Base-by-base conservation (phyloP, 139 green algal genomes). In the Cymbomonas tetramitiformis region DNA sequence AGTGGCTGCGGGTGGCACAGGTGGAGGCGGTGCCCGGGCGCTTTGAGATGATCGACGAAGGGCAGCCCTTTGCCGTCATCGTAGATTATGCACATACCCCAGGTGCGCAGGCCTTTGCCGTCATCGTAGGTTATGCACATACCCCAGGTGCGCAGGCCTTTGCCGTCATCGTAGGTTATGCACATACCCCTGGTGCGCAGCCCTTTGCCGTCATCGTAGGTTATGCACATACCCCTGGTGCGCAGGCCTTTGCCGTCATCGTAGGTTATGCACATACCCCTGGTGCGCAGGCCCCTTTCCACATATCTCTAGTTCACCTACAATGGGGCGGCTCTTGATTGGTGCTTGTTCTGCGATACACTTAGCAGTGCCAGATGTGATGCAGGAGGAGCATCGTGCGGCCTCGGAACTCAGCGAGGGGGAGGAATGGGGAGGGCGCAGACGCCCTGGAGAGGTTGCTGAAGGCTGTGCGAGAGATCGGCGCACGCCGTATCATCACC, bases 171-270 rank as follows among this genome's bases (percentile, higher is more conserved):
- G 83, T 98, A 10, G 92, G 98, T 66, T 76, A 77, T 33, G 90
- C 90, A 1, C 54, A 81, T 51, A 94, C 81, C 0, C 88, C 92
- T 0, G 68, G 83, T 41, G 73, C 79, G 33, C 86, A 96, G 71
- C 26, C 52, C 12, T 99, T 97, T 60, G 61, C 71, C 2, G 84
- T 95, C 1, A 69, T 97, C 25, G 83, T 98, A 10, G 92, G 98
- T 66, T 76, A 77, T 33, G 90, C 90, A 1, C 54, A 81, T 51
- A 94, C 81, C 0, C 88, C 92, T 0, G 68, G 83, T 41, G 73
- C 79, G 33, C 55, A 96, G 71, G 26, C 52, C 12, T 99, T 97
- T 60, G 61, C 71, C 2, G 84, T 95, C 1, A 69, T 97, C 25
- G 83, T 98, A 10, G 92, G 98, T 66, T 76, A 77, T 33, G 90